phyloP scores from a whole-genome alignment of 2,329 filamentous ascomycete genomes.

The Ceratocystis albifundus region DNA sequence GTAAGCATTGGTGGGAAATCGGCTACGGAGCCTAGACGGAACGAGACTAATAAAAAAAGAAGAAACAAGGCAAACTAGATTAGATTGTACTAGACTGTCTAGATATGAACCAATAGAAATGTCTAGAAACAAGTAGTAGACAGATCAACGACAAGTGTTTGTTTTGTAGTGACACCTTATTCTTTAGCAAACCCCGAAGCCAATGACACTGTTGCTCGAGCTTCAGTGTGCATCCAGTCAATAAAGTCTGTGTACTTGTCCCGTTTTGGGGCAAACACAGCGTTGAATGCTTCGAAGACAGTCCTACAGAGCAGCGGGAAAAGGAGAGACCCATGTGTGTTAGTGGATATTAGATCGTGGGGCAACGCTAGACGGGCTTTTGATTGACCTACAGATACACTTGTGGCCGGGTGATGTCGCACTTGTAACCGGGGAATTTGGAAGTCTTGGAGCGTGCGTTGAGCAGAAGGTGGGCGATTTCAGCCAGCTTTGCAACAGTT shows the following conservation, averaged over 20 bases:
- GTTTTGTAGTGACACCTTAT: background rate
- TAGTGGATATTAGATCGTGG: background rate
- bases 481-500: constrained; percentile 54
- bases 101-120: background rate
- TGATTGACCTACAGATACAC: constrained; percentile 20
- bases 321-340: background rate
- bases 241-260: constrained; percentile 54
- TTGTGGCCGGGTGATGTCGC: constrained; percentile 30
- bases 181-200: constrained; percentile 7
- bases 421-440: constrained; percentile 43
- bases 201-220: constrained; percentile 27
- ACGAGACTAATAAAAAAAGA: background rate
- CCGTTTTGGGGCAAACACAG: constrained; percentile 60
- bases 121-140: background rate
- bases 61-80: background rate
- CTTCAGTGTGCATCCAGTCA: constrained; percentile 51
- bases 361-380: too few relatives aligned
- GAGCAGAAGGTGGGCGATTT: constrained; percentile 53
- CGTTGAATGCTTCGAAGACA: constrained; percentile 56
- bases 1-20: constrained; percentile 50
- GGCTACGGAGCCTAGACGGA: constrained; percentile 29
- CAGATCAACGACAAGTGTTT: background rate
- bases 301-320: constrained; percentile 38
- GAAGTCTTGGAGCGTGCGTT: constrained; percentile 41
- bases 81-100: background rate